These are phyloP conservation scores for Protostelium mycophagum DNA, from an alignment of 78 protist genomes.

Conservation along the genomic window DNA sequence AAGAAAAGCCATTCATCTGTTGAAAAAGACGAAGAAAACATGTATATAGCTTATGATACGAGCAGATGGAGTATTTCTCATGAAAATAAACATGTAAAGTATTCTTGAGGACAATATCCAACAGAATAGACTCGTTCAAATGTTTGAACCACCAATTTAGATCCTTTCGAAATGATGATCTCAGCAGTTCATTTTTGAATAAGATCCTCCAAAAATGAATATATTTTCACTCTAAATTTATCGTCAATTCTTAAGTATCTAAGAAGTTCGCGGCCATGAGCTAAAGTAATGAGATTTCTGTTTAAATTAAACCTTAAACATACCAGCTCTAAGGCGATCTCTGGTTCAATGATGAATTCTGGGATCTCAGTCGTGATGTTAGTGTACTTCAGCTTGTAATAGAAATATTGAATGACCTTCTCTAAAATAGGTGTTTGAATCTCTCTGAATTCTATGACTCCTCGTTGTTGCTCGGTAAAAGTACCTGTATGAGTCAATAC, in stretches of 20 bases:
- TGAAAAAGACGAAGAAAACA: too few species aligned
- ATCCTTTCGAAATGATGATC: too few species aligned
- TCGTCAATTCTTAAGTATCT: not conserved
- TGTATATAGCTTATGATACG: too few species aligned
- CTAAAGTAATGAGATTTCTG: not conserved
- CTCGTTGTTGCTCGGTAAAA: conserved; percentile 68
- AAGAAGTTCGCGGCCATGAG: not conserved
- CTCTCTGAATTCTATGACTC: conserved; percentile 65
- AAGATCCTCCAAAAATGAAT: too few species aligned
- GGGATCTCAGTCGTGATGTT: conserved; percentile 71
- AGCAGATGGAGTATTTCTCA: too few species aligned
- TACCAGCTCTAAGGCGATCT: conserved; percentile 70
- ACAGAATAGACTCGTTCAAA: too few species aligned
- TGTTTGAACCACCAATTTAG: too few species aligned
- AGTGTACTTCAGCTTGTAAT: conserved; percentile 68
- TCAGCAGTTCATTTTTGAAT: too few species aligned
- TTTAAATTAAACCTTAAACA: not conserved
- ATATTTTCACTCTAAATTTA: too few species aligned
- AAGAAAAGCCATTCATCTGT: too few species aligned
- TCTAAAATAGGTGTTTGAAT: conserved; percentile 64
- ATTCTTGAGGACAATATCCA: too few species aligned
- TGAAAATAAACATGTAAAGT: too few species aligned
- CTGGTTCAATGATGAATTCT: conserved; percentile 75
- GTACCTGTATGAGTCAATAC: not conserved
- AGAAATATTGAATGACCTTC: conserved; percentile 70